Conservation (phyloP, 768 basidiomycete species). For the Butyriboletus loyo region DNA sequence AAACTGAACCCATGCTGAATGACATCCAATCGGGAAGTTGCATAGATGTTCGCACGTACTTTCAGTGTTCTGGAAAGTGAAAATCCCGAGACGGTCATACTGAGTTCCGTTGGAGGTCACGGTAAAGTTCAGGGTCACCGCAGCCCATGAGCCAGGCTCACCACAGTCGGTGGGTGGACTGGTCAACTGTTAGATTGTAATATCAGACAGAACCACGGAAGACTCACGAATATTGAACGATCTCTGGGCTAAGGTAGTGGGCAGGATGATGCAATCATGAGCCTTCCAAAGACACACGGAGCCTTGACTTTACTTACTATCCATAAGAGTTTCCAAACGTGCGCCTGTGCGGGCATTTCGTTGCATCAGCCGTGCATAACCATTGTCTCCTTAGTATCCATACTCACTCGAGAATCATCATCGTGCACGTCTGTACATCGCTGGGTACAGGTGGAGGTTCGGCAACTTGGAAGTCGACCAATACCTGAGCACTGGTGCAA, state of each 20-base stretch:
- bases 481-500: slow-evolving; percentile 24
- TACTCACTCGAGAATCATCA: slow-evolving; percentile 59
- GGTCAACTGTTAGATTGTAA: not conserved
- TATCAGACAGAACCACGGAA: not conserved
- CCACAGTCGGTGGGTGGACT: slow-evolving; percentile 78
- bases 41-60: slow-evolving; percentile 41
- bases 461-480: slow-evolving; percentile 68
- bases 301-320: slow-evolving; percentile 42
- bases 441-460: slow-evolving; percentile 70
- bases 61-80: slow-evolving; percentile 77
- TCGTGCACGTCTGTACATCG: slow-evolving; percentile 58
- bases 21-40: not conserved
- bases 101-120: slow-evolving; percentile 77
- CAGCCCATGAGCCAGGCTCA: slow-evolving; percentile 67
- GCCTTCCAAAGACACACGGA: not conserved
- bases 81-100: slow-evolving; percentile 67
- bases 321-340: slow-evolving; percentile 75
- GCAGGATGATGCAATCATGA: not conserved
- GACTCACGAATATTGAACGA: slow-evolving; percentile 58
- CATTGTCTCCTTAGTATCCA: not conserved
- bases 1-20: slow-evolving; percentile 42
- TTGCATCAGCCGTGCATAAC: not conserved
- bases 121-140: slow-evolving; percentile 71
- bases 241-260: slow-evolving; percentile 47
- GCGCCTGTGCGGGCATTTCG: slow-evolving; percentile 39